Base-by-base conservation (phyloP, 805 yeast species). In the Cyberlindnera bimundalis region DNA sequence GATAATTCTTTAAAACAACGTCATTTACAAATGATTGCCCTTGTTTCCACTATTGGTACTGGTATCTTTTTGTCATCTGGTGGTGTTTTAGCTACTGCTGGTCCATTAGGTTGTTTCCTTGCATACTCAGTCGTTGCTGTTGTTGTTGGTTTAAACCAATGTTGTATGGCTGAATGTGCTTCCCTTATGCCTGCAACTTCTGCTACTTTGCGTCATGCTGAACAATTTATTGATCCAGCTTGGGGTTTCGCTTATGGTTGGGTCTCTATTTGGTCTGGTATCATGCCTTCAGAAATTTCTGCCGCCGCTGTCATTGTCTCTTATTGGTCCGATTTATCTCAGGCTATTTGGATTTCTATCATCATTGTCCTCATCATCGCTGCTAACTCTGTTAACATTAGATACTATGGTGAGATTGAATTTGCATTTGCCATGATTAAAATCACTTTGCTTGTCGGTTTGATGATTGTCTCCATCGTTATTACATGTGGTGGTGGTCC, bases 401-500 rank as follows among this genome's bases (percentile, higher is more conserved):
- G 53, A 38, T 60, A 67, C 37, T 75, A 73, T 45, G 81, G 79
- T 37, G 79, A 74, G 56, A 41, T 61, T 4, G 69, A 65, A 38
- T 84, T 81, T 56, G 78, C 84, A 79, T 73, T 82, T 47, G 65
- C 48, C 9, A 62, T 29, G 70, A 48, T 83, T 59, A 84, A 84
- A 60, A 75, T 84, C 24, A 46, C 79, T 33, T 71, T 83, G 14
- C 71, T 84, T 52, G 57, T 76, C 17, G 85, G 86, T 19, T 65
- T 80, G 47, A 77, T 80, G 40, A 61, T 80, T 24, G 61, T 71
- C 29, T 73, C 78, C 39, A 63, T 74, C 53, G 69, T 75, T 30
- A 74, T 79, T 40, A 76, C 79, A 39, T 72, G 76, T 51, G 84
- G 84, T 39, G 84, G 84, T 42, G 81, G 76, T 25, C 84, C 84